Evolutionary conservation across 805 yeast species (phyloP), one percentile per base, ranked within the genome.

Genomic region (Komagataella ulmi): DNA sequence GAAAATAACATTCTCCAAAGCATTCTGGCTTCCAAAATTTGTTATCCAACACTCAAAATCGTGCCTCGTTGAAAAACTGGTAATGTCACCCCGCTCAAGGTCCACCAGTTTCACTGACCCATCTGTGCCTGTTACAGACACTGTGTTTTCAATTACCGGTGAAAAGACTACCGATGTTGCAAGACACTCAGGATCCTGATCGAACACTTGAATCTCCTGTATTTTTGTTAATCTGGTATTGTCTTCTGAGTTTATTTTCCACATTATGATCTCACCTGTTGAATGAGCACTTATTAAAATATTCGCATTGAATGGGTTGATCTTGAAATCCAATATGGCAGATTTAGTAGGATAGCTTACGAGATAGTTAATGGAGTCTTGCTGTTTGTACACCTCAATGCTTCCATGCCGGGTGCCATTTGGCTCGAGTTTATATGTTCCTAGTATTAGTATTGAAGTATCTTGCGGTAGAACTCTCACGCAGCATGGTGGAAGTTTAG

Each of bases 1-100:
- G 57, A 83, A 85, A 0, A 88, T 70, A 0, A 87, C 79, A 52
- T 80, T 67, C 14, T 70, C 62, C 46, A 83, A 61, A 3, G 75
- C 76, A 6, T 77, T 77, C 21, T 69, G 56, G 47, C 73, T 74
- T 7, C 87, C 89, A 67, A 81, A 86, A 2, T 79, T 79, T 5
- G 88, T 86, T 4, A 85, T 86, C 98, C 98, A 90, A 54, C 95
- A 87, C 64, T 91, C 97, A 40, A 89, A 65, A 7, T 75, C 72
- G 63, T 91, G 97, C 0, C 65, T 74, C 62, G 7, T 61, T 53
- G 43, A 76, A 65, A n/a, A 52, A 17, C 56, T 58, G 1, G 51
- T 45, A 30, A 57, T 53, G 24, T 54, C 17, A 18, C 54, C 6
- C 50, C 56, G 40, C 36, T 55, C 17, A 57, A 66, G n/a, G 24